Conservation (phyloP, 1,284 basidiomycete genomes). For the Hemileia vastatrix region DNA sequence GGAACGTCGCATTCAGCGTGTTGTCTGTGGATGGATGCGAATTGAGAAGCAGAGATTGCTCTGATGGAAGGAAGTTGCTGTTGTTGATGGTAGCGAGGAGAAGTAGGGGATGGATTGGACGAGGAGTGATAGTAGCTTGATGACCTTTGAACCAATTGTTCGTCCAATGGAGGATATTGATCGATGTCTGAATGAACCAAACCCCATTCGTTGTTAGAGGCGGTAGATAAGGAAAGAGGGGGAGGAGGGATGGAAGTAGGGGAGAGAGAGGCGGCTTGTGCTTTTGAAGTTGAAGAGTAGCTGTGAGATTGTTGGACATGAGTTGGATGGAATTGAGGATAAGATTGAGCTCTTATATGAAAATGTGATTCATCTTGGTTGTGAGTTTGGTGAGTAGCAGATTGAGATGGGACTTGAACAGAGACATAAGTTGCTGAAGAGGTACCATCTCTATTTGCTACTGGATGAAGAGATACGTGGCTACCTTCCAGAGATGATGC, state of each 20-base stretch:
- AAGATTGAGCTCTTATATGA: no score
- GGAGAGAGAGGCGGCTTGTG: neutral
- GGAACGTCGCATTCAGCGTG: conserved; percentile 31
- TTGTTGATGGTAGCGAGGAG: neutral
- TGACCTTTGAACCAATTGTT: conserved; percentile 6
- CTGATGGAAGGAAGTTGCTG: conserved; percentile 29
- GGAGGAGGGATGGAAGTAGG: neutral
- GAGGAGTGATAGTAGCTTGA: neutral
- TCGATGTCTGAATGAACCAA: conserved; percentile 31
- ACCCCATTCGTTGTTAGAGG: conserved; percentile 23
- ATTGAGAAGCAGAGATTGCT: conserved; percentile 34
- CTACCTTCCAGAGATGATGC: no score
- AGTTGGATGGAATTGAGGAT: no score
- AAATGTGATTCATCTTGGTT: no score
- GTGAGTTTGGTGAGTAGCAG: no score
- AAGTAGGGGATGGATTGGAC: neutral
- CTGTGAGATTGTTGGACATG: neutral
- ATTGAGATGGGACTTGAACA: no score
- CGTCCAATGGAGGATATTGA: conserved; percentile 31
- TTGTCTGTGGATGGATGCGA: conserved; percentile 30
- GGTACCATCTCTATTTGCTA: no score
- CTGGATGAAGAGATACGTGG: no score
- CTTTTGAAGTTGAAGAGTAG: neutral
- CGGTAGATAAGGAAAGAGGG: neutral
- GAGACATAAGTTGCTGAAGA: no score